Evolutionary conservation across 352 stramenopile species (phyloP), one percentile per base, ranked within the genome.

Genomic region (Globisporangium cylindrosporum): DNA sequence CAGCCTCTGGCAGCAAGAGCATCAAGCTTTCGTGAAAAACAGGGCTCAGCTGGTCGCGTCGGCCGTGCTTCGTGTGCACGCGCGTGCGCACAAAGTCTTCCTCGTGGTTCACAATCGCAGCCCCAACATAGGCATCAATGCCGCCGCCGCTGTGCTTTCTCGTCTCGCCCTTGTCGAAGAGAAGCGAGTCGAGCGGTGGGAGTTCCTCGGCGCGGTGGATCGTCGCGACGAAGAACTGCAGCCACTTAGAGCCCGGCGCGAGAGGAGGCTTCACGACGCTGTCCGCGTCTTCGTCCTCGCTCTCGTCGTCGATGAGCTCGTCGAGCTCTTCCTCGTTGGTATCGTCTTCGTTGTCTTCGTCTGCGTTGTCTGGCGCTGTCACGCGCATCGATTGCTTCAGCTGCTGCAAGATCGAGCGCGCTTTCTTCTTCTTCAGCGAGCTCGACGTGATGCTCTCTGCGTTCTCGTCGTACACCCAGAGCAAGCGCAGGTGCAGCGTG

Each of bases 11-110:
- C 29, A 90, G 36, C 14, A 83, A 57, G 18, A 91, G 59, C 77
- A 90, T 86, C 38, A 93, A 65, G 49, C 78, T 86, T 69, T 93
- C 84, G 68, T 87, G 76, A 72, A 93, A 93, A 18, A 73, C 79
- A 4, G 75, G 75, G 66, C 75, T 83, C 15, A 93, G 68, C 66
- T 90, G 73, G 22, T 90, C 75, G 55, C 81, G 81, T 10, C 79
- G 72, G 57, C 84, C 84, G 25, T 87, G 81, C 49, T 86, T 82
- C 4, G 84, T 87, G 64, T 82, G 78, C 63, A 91, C 84, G 6
- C 82, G 82, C n/a, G 84, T 93, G 57, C 80, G 82, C n/a, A 90
- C 73, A 34, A 69, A 77, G 10, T 83, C 73, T 8, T 77, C 71
- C 5, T 72, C 75, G 9, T 68, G 62, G 1, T 57, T 70, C 1